Evolutionary conservation across 1,284 basidiomycete species (phyloP), one percentile per base, ranked within the genome.

Genomic region (Tilletia walkeri): DNA sequence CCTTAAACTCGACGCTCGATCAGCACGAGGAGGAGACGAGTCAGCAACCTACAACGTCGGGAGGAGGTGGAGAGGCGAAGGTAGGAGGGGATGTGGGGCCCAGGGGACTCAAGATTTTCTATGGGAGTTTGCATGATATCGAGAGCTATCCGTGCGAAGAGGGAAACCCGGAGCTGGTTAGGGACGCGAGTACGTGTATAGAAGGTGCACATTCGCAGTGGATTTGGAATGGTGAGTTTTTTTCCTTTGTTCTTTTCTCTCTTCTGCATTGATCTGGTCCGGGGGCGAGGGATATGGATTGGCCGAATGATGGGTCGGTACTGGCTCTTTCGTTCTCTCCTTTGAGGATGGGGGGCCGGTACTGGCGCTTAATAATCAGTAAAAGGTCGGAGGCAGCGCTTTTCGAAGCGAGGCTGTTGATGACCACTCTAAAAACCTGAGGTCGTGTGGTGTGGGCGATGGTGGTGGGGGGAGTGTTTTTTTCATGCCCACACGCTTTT

Each of bases 141-240:
- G 86, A 75, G 69, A 94, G 92, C 1, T 96, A 90, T 81, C 94
- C 94, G 0, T 97, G 94, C 85, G 94, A 97, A 86, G 92, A 94
- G 67, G 94, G 94, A 0, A 91, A 93, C 82, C 77, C 87, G 1
- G 88, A 88, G 9, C 85, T 94, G 20, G 87, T 95, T 38, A 90
- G 92, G 84, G 93, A 94, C 7, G 94, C 94, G 1, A 83, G 80
- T 34, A 94, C 92, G 0, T 88, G 90, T 2, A 87, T 93, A 16
- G 89, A 92, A 70, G 91, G 91, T 5, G 86, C 90, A 0, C 94
- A 96, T 76, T 94, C 93, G 1, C 94, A 96, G 82, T 89, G 91
- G 84, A 92, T 96, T 20, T 82, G 80, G 78, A 84, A 79, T 49
- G 66, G 75, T 81, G 76, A 75, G 73, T 71, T 38, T 38, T 36